A percentile compares a stretch with the other conserved stretches of the same genome.
Conservation (phyloP, 441 rosid species). For the Euphorbia schlechtendalii region DNA sequence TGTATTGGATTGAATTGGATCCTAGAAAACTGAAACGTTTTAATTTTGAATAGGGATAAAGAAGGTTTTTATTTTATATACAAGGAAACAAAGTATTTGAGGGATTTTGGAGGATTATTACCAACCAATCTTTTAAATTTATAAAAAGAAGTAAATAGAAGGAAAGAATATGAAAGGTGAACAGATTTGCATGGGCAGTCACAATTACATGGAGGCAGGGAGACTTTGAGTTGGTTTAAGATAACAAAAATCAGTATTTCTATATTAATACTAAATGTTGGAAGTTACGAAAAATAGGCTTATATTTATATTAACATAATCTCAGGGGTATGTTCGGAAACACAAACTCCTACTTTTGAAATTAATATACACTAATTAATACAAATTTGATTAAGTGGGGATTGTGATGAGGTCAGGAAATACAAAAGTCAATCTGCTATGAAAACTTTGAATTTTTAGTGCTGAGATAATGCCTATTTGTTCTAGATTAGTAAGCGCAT, state of each 20-base stretch:
- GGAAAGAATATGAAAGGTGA: not conserved
- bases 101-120: not conserved
- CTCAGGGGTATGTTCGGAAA: not conserved
- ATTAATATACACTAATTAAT: no score
- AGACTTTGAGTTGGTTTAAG: no score
- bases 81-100: not conserved
- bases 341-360: no score
- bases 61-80: not conserved
- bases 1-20: not conserved
- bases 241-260: no score
- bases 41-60: not conserved
- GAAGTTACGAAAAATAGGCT: not conserved
- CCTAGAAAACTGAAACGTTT: conserved; percentile 1
- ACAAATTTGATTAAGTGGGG: no score
- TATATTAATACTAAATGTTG: no score
- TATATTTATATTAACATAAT: not conserved
- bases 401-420: no score
- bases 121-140: not conserved
- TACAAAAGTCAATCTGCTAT: no score
- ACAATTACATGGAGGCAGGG: not conserved
- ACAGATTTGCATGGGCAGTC: not conserved
- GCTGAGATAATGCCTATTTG: no score
- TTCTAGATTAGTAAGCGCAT: no score
- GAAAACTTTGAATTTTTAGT: no score
- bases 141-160: not conserved